Conservation (phyloP, 768 basidiomycete genomes). For the Pisolithus sp. region DNA sequence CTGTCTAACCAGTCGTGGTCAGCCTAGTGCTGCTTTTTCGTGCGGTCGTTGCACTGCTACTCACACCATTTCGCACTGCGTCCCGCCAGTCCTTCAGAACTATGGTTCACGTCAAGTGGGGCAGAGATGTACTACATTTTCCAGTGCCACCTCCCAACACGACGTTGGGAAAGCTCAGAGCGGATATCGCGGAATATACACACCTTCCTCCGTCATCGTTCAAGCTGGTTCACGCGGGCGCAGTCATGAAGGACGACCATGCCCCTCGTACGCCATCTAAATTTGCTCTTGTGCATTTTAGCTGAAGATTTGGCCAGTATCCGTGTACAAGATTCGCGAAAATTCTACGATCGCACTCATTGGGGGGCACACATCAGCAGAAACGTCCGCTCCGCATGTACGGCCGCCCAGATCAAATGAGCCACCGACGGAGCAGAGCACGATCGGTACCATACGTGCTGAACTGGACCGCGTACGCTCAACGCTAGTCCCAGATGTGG, state of each 20-base stretch:
- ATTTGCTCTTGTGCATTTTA: neutral
- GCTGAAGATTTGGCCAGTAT: constrained; percentile 37
- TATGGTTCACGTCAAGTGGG: constrained; percentile 46
- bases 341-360: constrained; percentile 70
- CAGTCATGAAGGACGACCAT: constrained; percentile 80
- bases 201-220: constrained; percentile 63
- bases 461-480: constrained; percentile 46
- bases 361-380: constrained; percentile 34
- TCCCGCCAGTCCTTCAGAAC: constrained; percentile 14
- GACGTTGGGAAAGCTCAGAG: constrained; percentile 51
- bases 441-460: constrained; percentile 28
- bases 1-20: constrained; percentile 18
- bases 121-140: constrained; percentile 43
- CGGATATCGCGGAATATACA: constrained; percentile 65
- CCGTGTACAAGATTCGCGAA: constrained; percentile 65
- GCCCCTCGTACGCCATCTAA: constrained; percentile 45
- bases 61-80: constrained; percentile 2
- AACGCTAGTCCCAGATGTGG: constrained; percentile 51
- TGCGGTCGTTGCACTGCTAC: constrained; percentile 16
- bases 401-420: constrained; percentile 18
- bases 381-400: constrained; percentile 18
- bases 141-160: constrained; percentile 53
- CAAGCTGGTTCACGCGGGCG: constrained; percentile 87
- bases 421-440: constrained; percentile 33
- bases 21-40: constrained; percentile 30